These are phyloP conservation scores for Citrullus amarus DNA, from an alignment of 306 rosid species.

Conservation along the genomic window DNA sequence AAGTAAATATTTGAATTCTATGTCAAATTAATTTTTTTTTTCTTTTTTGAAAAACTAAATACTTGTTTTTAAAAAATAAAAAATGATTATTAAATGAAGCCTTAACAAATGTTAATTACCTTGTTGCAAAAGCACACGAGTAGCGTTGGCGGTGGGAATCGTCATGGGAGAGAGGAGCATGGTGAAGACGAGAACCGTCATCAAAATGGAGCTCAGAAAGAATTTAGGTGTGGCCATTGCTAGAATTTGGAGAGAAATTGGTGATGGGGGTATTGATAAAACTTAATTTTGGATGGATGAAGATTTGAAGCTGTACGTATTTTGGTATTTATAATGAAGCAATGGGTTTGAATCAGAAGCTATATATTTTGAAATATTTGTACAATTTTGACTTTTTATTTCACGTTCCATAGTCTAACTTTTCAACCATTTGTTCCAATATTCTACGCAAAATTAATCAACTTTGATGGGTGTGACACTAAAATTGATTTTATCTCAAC, in stretches of 20 bases:
- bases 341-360: not conserved
- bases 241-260: not conserved
- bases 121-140: not conserved
- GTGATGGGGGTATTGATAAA: not conserved
- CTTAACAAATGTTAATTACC: not conserved
- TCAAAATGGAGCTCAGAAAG: constrained; percentile 16
- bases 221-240: not conserved
- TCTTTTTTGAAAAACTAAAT: no score
- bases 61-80: no score
- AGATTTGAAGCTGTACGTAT: not conserved
- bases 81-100: not conserved
- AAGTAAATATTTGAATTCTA: no score
- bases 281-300: not conserved
- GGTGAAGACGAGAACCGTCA: constrained; percentile 22
- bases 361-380: not conserved
- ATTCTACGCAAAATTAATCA: not conserved
- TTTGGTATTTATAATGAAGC: not conserved
- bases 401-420: not conserved
- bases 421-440: not conserved
- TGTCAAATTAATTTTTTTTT: no score
- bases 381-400: not conserved
- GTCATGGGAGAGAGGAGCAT: constrained; percentile 15
- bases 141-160: constrained; percentile 15
- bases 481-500: no score
- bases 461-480: not conserved